Percentiles rank a stretch among this genome's conserved stretches.
Evolutionary conservation across 768 basidiomycete species (phyloP).

Genomic region (Dioszegia crocea): DNA sequence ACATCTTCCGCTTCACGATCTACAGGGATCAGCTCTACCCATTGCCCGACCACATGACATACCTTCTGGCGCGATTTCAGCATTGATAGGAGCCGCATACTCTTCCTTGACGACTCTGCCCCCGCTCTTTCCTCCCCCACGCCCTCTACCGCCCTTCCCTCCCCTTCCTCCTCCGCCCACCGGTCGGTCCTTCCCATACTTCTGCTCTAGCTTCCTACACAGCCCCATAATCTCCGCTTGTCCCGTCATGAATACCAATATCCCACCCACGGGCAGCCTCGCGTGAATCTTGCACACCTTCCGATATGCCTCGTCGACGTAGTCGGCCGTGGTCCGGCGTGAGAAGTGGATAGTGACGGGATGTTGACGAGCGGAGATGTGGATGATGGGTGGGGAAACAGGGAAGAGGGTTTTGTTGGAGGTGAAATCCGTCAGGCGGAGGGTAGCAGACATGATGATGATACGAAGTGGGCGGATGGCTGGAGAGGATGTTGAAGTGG

Average conservation of each 20-base stretch:
- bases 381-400: constrained; percentile 82
- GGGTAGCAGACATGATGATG: constrained; percentile 97
- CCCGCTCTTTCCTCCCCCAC: constrained; percentile 27
- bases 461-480: constrained; percentile 70
- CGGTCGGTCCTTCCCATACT: constrained; percentile 61
- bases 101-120: constrained; percentile 55
- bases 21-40: constrained; percentile 18
- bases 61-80: constrained; percentile 15
- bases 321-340: constrained; percentile 77
- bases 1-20: constrained; percentile 52
- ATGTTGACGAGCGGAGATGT: constrained; percentile 82
- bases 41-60: background rate
- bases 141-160: constrained; percentile 51
- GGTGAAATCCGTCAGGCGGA: constrained; percentile 87
- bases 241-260: constrained; percentile 91
- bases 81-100: constrained; percentile 55
- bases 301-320: constrained; percentile 81
- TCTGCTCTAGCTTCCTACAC: constrained; percentile 72
- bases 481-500: constrained; percentile 6
- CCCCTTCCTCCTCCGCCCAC: constrained; percentile 53
- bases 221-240: constrained; percentile 89
- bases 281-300: constrained; percentile 90
- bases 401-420: constrained; percentile 77
- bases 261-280: constrained; percentile 83
- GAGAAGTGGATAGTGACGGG: constrained; percentile 94